Evolutionary conservation across 2,329 filamentous ascomycete genomes (phyloP).

Genomic region (Sporothrix variecibatus): DNA sequence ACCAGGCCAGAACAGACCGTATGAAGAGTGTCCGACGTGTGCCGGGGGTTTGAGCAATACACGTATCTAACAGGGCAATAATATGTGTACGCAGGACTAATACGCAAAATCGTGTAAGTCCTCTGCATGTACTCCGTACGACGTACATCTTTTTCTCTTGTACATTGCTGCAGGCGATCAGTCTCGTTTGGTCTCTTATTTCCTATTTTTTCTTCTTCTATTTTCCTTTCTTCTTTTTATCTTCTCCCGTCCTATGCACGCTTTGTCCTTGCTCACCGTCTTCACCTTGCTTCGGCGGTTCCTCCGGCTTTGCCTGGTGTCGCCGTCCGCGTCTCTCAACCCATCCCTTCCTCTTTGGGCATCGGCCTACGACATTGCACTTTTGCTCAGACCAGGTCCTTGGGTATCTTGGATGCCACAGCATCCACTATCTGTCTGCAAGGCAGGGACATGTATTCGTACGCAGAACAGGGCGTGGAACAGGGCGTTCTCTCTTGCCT

Average conservation of each 20-base stretch:
- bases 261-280: neutral
- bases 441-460: neutral
- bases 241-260: neutral
- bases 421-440: neutral
- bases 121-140: neutral
- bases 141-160: neutral
- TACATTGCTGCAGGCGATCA: neutral
- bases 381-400: neutral
- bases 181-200: neutral
- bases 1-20: neutral
- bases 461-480: neutral
- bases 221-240: too few species aligned
- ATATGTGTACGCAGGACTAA: neutral
- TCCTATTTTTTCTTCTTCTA: neutral
- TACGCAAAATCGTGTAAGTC: neutral
- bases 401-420: neutral
- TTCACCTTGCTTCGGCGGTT: constrained; percentile 6
- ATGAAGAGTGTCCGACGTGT: neutral
- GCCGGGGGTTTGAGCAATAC: neutral
- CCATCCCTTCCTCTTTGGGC: neutral
- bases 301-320: neutral
- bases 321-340: neutral
- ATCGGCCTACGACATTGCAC: neutral
- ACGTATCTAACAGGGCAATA: neutral
- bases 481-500: neutral